Conservation (phyloP, 1,139 yeast species). For the Yamadazyma sp. region DNA sequence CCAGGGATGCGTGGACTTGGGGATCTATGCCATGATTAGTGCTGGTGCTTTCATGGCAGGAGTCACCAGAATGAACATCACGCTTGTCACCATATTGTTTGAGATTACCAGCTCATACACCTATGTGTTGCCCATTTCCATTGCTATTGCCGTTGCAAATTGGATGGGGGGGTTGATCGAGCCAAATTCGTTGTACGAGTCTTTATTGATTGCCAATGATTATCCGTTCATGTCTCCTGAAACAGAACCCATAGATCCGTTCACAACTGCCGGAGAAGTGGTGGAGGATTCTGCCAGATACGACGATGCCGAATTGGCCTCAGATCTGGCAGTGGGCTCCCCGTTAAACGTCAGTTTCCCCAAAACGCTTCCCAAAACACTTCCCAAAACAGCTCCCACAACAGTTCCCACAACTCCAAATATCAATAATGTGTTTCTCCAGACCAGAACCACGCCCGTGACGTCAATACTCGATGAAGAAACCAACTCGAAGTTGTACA, state of each 20-base stretch:
- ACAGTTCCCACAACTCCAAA: conserved; percentile 5
- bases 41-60: conserved; percentile 75
- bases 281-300: conserved; percentile 24
- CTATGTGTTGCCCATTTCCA: conserved; percentile 59
- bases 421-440: conserved; percentile 9
- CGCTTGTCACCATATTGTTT: conserved; percentile 58
- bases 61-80: conserved; percentile 64
- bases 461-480: conserved; percentile 5
- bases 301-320: not conserved
- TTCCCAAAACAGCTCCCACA: not conserved
- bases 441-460: conserved; percentile 3
- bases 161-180: conserved; percentile 59
- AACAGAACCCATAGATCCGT: conserved; percentile 40
- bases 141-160: conserved; percentile 57
- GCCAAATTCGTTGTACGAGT: conserved; percentile 53
- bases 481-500: conserved; percentile 20
- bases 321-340: not conserved
- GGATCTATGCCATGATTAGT: conserved; percentile 65
- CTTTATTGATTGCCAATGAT: conserved; percentile 48
- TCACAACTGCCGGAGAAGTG: conserved; percentile 36
- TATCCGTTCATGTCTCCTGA: conserved; percentile 54
- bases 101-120: conserved; percentile 62
- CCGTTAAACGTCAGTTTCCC: not conserved
- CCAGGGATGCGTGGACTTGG: conserved; percentile 45
- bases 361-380: not conserved